phyloP scores from a whole-genome alignment of 768 basidiomycete species.

The Cyathus striatus region DNA sequence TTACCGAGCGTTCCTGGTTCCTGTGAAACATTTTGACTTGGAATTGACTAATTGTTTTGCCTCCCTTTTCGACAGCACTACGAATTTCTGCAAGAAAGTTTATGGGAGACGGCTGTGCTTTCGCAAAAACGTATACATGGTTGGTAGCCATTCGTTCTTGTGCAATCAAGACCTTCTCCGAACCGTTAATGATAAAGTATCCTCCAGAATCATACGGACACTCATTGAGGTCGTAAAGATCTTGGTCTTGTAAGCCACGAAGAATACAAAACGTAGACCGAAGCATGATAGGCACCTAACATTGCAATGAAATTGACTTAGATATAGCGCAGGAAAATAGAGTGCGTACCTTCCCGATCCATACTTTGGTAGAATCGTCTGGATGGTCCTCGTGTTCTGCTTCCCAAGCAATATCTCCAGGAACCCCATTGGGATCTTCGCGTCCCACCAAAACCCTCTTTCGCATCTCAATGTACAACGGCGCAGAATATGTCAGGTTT shows the following conservation, averaged over 20 bases:
- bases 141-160: conserved; percentile 99
- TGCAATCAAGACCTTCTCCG: conserved; percentile 99
- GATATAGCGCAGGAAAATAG: neutral
- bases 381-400: conserved; percentile 59
- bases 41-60: conserved; percentile 96
- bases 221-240: conserved; percentile 90
- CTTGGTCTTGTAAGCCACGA: conserved; percentile 68
- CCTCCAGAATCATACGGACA: conserved; percentile 99
- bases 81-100: conserved; percentile 96
- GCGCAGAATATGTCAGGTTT: conserved; percentile 94
- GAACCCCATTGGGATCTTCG: conserved; percentile 75
- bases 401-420: conserved; percentile 79
- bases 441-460: conserved; percentile 77
- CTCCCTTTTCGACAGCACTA: conserved; percentile 95
- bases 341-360: conserved; percentile 83
- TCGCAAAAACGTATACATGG: conserved; percentile 98
- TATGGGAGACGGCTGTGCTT: conserved; percentile 93
- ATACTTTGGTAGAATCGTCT: conserved; percentile 77
- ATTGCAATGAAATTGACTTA: neutral
- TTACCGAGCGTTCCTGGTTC: conserved; percentile 82
- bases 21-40: conserved; percentile 96
- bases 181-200: conserved; percentile 99
- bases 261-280: conserved; percentile 94
- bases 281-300: conserved; percentile 95
- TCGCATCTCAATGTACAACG: conserved; percentile 92